Base-by-base conservation (phyloP, 306 rosid genomes). In the Castanea crenata region DNA sequence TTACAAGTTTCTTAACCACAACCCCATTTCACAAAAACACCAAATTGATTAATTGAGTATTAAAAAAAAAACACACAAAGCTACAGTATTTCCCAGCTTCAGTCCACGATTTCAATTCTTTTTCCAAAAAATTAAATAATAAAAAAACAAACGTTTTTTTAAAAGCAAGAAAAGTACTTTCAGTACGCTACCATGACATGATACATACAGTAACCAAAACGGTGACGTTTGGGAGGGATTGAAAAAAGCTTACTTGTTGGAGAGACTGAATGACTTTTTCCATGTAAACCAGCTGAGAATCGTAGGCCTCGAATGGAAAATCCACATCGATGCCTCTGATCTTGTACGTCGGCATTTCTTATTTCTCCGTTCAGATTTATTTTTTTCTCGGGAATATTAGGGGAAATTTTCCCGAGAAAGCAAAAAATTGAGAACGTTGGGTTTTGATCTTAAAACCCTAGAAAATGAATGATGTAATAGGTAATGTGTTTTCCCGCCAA, bases 241-340 rank as follows among this genome's bases (percentile, higher is more conserved):
- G 15, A 49, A 49, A 49, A 49, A 77, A 35, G 27, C 83, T 79
- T 89, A 92, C 99, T 85, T 86, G 81, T 81, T 94, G 97, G 71
- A 94, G 95, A 71, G 99, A 87, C 73, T 91, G 97, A 12, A 92
- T 85, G 83, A 94, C 98, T 84, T 92, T 94, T 27, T 94, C 99
- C 99, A 94, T 94, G 88, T 92, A 92, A 75, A 92, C 91, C 70
- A 94, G 82, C 83, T 94, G 99, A 77, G 95, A 91, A 78, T 92
- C 98, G 88, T 94, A 92, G 32, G 99, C 97, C 81, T 88, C 94
- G 10, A 78, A 94, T 2, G 99, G 99, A 34, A 94, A 92, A 79
- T 92, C 97, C 4, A 94, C 92, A 80, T 89, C 85, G 82, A 94
- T 79, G 79, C 97, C 99, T 79, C 96, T 85, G 35, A 92, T 83